Base-by-base conservation (phyloP, 306 rosid species). In the Nissolia schottii region DNA sequence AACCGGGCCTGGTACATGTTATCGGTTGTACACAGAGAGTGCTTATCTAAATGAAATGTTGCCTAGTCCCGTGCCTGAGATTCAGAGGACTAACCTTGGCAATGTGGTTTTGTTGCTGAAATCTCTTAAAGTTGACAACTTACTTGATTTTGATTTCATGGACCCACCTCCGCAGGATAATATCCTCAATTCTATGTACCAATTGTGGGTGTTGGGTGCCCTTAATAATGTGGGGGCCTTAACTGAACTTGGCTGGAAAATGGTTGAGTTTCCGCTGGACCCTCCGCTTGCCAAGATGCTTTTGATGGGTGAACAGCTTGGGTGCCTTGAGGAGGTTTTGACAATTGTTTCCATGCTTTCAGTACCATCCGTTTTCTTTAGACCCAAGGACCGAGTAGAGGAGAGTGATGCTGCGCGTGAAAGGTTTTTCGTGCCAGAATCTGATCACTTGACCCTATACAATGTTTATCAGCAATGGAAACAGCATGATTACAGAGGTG, bases 261-360 rank as follows among this genome's bases (percentile, higher is more conserved):
- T 94, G 98, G 98, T 94, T 62, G 98, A 94, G 84, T 94, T 94
- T 70, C 98, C 98, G 0, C 70, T 94, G 79, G 98, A 94, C 69
- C 98, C 98, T 67, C 97, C 98, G 4, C 97, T 94, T 43, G 98
- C 98, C 27, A 94, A 94, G 84, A 94, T 94, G 98, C 92, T 94
- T 37, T 66, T 94, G 84, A 94, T 86, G 92, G 98, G 98, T 19
- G 94, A 85, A 23, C 84, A 78, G 73, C 77, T 94, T 6, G 92
- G 84, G 28, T 94, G 98, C 67, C 2, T 94, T 6, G 97, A 94
- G 32, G 98, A 94, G 83, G 95, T 94, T 43, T 54, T 94, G 80
- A 94, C 98, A 5, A 86, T 94, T 61, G 98, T 94, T 49, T 94
- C 98, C 9, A 94, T 94, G 98, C 97, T 94, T 60, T 94, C 98